Conservation (phyloP, 139 green algal genomes). For the Mesotaenium endlicherianum region DNA sequence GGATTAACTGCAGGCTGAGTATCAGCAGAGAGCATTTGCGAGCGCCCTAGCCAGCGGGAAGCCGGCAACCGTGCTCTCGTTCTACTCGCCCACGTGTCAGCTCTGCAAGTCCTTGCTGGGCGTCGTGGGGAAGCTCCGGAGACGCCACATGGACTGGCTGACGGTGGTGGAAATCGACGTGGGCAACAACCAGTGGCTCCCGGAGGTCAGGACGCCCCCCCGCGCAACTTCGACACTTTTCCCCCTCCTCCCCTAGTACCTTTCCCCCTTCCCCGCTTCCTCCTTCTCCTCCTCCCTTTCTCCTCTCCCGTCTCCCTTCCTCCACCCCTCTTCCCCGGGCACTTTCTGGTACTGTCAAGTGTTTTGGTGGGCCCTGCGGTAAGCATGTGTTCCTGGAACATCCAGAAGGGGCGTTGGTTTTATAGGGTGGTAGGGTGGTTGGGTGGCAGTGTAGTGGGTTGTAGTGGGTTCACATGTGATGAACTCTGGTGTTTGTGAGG, state of each 20-base stretch:
- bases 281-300: neutral
- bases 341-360: neutral
- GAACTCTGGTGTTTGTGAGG: too few species aligned
- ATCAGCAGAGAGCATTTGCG: slow-evolving; percentile 21
- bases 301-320: neutral
- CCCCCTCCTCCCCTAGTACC: too few species aligned
- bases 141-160: slow-evolving; percentile 27
- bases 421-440: too few species aligned
- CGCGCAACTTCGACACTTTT: too few species aligned
- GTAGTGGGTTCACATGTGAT: too few species aligned
- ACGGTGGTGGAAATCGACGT: slow-evolving; percentile 29
- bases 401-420: too few species aligned
- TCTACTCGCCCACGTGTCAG: slow-evolving; percentile 38
- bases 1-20: neutral
- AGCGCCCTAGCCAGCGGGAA: slow-evolving; percentile 21
- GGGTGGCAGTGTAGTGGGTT: too few species aligned
- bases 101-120: slow-evolving; percentile 26
- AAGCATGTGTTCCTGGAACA: neutral
- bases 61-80: slow-evolving; percentile 25
- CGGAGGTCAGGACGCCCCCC: slow-evolving; percentile 5
- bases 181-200: slow-evolving; percentile 42
- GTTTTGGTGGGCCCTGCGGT: neutral
- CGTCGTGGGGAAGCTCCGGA: neutral
- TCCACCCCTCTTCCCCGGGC: neutral
- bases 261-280: neutral